Base-by-base conservation (phyloP, 2,329 filamentous ascomycete species). In the Torrubiellomyces zombiae region DNA sequence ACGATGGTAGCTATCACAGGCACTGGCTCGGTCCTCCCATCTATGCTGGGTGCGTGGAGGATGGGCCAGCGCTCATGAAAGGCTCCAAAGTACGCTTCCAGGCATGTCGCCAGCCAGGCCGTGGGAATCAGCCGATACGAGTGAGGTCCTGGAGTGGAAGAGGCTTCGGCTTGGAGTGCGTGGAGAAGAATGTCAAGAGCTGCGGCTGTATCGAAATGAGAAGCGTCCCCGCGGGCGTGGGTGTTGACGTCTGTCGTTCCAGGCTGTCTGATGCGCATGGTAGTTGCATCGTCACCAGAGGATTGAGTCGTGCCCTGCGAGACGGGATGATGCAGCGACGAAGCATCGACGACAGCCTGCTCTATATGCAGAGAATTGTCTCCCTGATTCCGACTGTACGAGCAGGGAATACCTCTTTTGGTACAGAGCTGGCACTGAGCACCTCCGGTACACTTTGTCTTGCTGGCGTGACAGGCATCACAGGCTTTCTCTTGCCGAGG, bases 401-500 rank as follows among this genome's bases (percentile, higher is more conserved):
- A 48, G 29, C 56, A 59, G 10, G 33, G 32, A 11, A 55, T 44
- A 2, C 43, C 44, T 28, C 49, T 44, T 32, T 54, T 57, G 4
- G 34, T 32, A 22, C 55, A 59, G 3, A 51, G 45, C 1, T 47
- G 44, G 21, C 56, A 59, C 14, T 41, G 43, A 2, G 36, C 28
- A 9, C 51, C 48, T 2, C 56, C 56, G 28, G 55, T 48, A 24
- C 56, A 59, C 30, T 54, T 56, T 2, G 50, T 55, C 37, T 59
- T 60, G 30, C 50, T 56, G n/a, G 47, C 38, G 23, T 55, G 56
- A 15, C 56, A 60, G 6, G 49, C 42, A 32, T 56, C 44, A 24
- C 56, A 60, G 7, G 56, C 55, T 6, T 45, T 42, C 15, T 48
- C 50, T 14, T 45, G 45, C 22, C 54, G 43, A 5, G 41, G 38